Percentiles rank a stretch among this genome's conserved stretches.
Conservation (phyloP, 2,329 filamentous ascomycete genomes). For the Alternaria novae-zelandiae region DNA sequence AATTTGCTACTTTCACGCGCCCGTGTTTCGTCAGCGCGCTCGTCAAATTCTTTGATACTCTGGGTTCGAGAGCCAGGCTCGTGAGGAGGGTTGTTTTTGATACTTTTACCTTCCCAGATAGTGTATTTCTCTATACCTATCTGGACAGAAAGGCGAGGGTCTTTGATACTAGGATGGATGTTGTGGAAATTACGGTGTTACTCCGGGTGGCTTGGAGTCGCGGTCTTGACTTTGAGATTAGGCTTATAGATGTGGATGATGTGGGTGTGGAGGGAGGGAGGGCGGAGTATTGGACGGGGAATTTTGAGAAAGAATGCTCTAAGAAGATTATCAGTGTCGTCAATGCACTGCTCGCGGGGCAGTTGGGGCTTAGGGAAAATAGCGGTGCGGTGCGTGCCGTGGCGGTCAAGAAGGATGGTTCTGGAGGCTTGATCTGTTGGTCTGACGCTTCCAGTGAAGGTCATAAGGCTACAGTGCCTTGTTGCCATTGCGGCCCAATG, state of each 20-base stretch:
- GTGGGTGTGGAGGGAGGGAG: neutral
- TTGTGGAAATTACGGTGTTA: neutral
- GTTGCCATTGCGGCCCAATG: neutral
- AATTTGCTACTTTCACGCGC: neutral
- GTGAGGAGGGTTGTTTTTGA: neutral
- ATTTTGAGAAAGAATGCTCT: neutral
- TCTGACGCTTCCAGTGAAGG: neutral
- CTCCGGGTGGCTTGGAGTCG: neutral
- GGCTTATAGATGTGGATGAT: neutral
- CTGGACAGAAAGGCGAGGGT: neutral
- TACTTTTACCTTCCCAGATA: neutral
- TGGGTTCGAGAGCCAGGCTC: neutral
- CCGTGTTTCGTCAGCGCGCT: neutral
- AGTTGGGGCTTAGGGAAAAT: neutral
- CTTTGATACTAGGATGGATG: neutral
- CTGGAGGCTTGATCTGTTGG: neutral
- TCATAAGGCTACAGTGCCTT: neutral
- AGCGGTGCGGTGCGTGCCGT: neutral
- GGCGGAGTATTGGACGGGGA: neutral
- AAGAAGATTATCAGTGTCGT: neutral
- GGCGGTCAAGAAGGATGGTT: neutral
- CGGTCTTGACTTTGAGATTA: neutral
- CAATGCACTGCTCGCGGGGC: neutral
- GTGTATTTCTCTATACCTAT: neutral
- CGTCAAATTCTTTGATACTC: neutral